Base-by-base conservation (phyloP, 225 moss, liverwort and hornwort genomes). In the Neckera pumila region DNA sequence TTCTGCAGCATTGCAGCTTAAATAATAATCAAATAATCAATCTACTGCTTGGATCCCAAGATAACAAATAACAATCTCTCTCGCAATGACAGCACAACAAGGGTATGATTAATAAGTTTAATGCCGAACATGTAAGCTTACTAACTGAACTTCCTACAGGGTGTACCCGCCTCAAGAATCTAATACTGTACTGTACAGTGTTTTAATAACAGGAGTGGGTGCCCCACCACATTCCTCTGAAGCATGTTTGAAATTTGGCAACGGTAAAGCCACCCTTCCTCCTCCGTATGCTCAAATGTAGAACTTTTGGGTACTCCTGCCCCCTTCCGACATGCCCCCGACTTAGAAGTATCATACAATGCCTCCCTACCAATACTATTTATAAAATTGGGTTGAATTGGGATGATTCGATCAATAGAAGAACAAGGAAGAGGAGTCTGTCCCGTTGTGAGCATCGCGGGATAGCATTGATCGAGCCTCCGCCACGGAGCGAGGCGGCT, bases 381-480 rank as follows among this genome's bases (percentile, higher is more conserved):
- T 65, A 53, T 49, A 83, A 67, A 83, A 64, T 47, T 49, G 64
- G 49, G 45, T 63, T 34, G 38, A 66, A 67, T 78, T 49, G 13
- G 47, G 31, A 25, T 43, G 30, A 28, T 42, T 9, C 61, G 17
- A 6, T 91, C 81, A 93, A 76, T 90, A 93, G 88, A 93, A 93
- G 83, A 93, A 93, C 76, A 93, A 84, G 54, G 91, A 91, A 17
- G 91, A 91, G 19, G 98, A 98, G 73, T 98, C 98, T 2, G 92
- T 88, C 66, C 98, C 98, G 53, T 97, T 97, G 7, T 92, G 94
- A 3, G 89, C 94, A 81, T 98, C 97, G 22, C 96, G 92, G 8
- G 98, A 98, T 10, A 98, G 92, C 97, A 98, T 97, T 42, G 94
- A 95, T 27, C 98, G 95, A 12, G 98, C 98, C 92, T 98, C 98